A percentile compares a stretch with the other conserved stretches of the same genome.
phyloP scores from a whole-genome alignment of 169 alveolate genomes.

The Cryptosporidium xiaoi region DNA sequence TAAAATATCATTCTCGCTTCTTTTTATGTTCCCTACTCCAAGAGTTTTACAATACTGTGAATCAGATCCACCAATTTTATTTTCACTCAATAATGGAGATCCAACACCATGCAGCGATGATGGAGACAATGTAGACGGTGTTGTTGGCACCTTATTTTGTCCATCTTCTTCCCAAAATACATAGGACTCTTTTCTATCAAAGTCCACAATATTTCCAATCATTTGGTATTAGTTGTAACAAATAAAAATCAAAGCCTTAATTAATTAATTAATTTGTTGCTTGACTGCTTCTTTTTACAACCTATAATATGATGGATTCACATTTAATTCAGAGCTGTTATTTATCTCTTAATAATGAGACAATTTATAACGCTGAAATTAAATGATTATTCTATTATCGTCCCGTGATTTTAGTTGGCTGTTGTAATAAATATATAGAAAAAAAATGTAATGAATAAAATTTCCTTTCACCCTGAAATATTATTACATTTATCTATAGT shows the following conservation, averaged over 20 bases:
- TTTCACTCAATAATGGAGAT: conserved; percentile 35
- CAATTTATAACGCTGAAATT: too few species aligned
- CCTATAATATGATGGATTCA: too few species aligned
- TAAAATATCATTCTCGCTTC: conserved; percentile 6
- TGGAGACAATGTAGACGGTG: conserved; percentile 73
- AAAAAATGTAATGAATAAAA: too few species aligned
- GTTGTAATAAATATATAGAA: too few species aligned
- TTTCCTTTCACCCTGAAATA: too few species aligned
- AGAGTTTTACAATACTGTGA: conserved; percentile 2
- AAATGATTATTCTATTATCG: too few species aligned
- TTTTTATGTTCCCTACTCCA: conserved; percentile 2
- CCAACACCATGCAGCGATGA: conserved; percentile 48
- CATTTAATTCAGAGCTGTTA: too few species aligned
- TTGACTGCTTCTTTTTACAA: too few species aligned
- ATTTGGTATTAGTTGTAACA: conserved; percentile 1
- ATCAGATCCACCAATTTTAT: neutral
- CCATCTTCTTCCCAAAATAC: conserved; percentile 70
- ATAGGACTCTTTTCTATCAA: conserved; percentile 36
- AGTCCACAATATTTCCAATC: conserved; percentile 29
- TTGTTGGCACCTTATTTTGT: conserved; percentile 42
- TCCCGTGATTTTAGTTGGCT: too few species aligned
- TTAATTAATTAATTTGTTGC: conserved; percentile 11
- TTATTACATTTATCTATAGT: too few species aligned
- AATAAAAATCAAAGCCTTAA: conserved; percentile 33
- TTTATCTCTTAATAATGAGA: too few species aligned